Percentiles rank a stretch among this genome's conserved stretches.
Evolutionary conservation across 148 eudicot species (phyloP).

Genomic region (Dysphania ambrosioides): DNA sequence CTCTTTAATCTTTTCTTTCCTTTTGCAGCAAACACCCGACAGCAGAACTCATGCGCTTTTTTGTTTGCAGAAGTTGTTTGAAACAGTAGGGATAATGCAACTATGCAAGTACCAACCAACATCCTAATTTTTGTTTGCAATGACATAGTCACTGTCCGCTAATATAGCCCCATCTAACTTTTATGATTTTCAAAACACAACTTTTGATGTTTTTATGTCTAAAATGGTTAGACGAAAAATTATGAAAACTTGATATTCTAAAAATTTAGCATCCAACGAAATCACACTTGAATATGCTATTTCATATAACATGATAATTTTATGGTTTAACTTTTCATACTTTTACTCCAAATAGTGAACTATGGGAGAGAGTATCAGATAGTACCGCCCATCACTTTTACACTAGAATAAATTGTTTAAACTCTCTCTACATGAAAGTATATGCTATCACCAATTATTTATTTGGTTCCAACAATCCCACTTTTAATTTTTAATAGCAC

Average conservation of each 20-base stretch:
- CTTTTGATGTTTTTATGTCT: too few species aligned
- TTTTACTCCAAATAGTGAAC: too few species aligned
- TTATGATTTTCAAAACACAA: too few species aligned
- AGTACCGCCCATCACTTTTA: background rate
- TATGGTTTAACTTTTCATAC: too few species aligned
- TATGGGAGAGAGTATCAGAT: too few species aligned
- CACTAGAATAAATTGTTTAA: background rate
- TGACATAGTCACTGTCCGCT: too few species aligned
- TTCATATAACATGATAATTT: too few species aligned
- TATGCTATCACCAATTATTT: constrained; percentile 14
- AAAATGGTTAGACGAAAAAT: too few species aligned
- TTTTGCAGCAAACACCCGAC: constrained; percentile 27
- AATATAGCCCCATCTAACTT: too few species aligned
- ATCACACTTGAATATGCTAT: too few species aligned
- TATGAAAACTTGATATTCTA: too few species aligned
- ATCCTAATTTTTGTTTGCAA: constrained; percentile 7
- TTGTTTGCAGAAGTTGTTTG: constrained; percentile 30
- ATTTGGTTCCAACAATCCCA: constrained; percentile 16
- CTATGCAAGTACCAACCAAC: background rate
- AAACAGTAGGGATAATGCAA: constrained; percentile 8
- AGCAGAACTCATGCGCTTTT: constrained; percentile 19
- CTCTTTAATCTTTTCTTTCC: constrained; percentile 13
- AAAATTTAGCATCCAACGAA: too few species aligned
- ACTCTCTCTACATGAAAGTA: background rate
- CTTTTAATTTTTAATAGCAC: constrained; percentile 8